Evolutionary conservation across 2,329 filamentous ascomycete genomes (phyloP).

Genomic region (Penicillium sclerotiorum): DNA sequence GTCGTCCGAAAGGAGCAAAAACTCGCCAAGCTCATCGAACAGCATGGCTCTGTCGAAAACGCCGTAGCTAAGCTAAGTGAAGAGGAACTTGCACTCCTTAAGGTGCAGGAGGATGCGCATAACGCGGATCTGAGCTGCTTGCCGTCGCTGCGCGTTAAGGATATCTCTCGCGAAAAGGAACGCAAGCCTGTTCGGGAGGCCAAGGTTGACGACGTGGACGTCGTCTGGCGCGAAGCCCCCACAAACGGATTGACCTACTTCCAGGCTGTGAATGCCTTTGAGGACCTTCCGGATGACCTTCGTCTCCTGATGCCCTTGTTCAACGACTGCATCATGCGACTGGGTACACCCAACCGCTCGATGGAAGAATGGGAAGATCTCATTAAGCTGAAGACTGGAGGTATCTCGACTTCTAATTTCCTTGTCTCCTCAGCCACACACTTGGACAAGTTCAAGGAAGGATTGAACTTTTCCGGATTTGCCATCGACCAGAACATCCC

Average conservation of each 20-base stretch:
- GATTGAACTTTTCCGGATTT: slow-evolving; percentile 80
- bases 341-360: slow-evolving; percentile 82
- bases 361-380: slow-evolving; percentile 96
- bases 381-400: slow-evolving; percentile 95
- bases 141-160: slow-evolving; percentile 82
- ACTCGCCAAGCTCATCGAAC: slow-evolving; percentile 68
- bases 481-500: slow-evolving; percentile 88
- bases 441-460: slow-evolving; percentile 72
- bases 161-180: slow-evolving; percentile 81
- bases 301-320: slow-evolving; percentile 85
- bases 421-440: slow-evolving; percentile 76
- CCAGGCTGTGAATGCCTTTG: slow-evolving; percentile 78
- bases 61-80: slow-evolving; percentile 72
- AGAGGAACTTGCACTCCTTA: slow-evolving; percentile 77
- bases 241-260: slow-evolving; percentile 98
- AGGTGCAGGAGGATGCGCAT: slow-evolving; percentile 80
- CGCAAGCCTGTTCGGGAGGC: slow-evolving; percentile 66
- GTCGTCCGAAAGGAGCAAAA: slow-evolving; percentile 71
- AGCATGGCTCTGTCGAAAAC: slow-evolving; percentile 70
- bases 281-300: slow-evolving; percentile 80
- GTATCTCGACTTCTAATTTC: slow-evolving; percentile 82
- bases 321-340: slow-evolving; percentile 86
- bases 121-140: slow-evolving; percentile 84
- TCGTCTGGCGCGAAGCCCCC: slow-evolving; percentile 89
- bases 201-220: slow-evolving; percentile 63